Evolutionary conservation across 2,329 filamentous ascomycete genomes (phyloP).

Genomic region (Pseudogymnoascus pannorum): DNA sequence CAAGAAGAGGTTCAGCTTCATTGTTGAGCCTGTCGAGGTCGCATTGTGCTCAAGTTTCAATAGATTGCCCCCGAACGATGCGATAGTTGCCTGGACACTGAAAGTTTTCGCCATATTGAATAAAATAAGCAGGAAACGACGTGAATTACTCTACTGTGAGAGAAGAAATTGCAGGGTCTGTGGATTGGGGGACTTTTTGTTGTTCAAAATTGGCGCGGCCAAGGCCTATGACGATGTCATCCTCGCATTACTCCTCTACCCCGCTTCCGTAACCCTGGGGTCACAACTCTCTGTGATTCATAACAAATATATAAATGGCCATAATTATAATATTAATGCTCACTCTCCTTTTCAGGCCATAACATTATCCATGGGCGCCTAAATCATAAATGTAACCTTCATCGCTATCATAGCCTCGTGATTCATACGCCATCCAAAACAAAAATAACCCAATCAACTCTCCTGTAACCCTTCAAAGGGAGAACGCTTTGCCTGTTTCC

Average conservation of each 20-base stretch:
- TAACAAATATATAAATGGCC: not conserved
- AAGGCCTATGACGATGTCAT: conserved; percentile 1
- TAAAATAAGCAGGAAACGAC: not conserved
- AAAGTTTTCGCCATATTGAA: conserved; percentile 42
- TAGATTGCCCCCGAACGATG: conserved; percentile 88
- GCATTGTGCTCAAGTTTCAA: conserved; percentile 89
- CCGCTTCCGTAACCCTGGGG: conserved; percentile 7
- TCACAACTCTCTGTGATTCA: not conserved
- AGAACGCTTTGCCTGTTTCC: conserved; percentile 4
- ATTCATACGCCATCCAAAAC: conserved; percentile 6
- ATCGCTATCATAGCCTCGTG: conserved; percentile 2
- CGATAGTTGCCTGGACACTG: conserved; percentile 81
- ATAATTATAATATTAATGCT: not conserved
- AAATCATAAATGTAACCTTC: conserved; percentile 4
- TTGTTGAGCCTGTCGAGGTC: conserved; percentile 70
- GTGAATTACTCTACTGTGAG: not conserved
- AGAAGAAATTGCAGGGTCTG: not conserved
- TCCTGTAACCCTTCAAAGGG: not conserved
- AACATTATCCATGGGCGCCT: conserved; percentile 1
- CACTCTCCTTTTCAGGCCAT: not conserved
- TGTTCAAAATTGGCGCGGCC: not conserved
- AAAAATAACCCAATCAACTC: not conserved
- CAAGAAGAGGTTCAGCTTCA: conserved; percentile 89
- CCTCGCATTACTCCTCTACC: not conserved
- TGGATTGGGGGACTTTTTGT: not conserved